These are phyloP conservation scores for Venturiaceae sp. DNA, from an alignment of 2,329 filamentous ascomycete species.

Conservation along the genomic window DNA sequence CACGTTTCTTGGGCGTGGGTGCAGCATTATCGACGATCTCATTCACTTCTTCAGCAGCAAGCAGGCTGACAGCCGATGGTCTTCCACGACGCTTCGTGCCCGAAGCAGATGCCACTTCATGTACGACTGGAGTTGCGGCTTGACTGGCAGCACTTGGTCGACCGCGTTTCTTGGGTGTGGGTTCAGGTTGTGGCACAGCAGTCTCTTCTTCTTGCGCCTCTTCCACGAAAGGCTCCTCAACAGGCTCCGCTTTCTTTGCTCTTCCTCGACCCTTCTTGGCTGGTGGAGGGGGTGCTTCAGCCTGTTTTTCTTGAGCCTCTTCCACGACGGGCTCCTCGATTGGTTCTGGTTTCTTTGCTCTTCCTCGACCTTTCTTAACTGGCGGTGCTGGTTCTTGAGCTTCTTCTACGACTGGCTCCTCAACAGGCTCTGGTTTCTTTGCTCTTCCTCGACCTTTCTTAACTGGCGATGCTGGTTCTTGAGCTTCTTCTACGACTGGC, in stretches of 20 bases:
- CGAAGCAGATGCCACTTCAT: background rate
- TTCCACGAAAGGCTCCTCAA: no score
- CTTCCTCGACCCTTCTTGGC: background rate
- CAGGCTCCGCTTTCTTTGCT: background rate
- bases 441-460: background rate
- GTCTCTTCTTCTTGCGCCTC: background rate
- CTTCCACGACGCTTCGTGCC: background rate
- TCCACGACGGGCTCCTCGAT: background rate
- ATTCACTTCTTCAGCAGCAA: background rate
- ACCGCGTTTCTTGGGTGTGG: background rate
- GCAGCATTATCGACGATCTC: background rate
- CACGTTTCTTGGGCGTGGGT: conserved; percentile 8
- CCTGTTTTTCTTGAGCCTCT: background rate
- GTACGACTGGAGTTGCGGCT: background rate
- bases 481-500: background rate
- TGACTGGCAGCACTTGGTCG: background rate
- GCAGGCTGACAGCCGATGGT: background rate
- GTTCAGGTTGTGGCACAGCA: background rate
- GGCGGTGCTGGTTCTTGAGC: background rate
- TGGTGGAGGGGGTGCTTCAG: background rate
- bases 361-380: conserved; percentile 2
- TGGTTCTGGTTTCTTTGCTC: background rate
- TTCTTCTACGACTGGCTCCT: conserved; percentile 1
- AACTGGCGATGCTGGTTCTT: background rate
- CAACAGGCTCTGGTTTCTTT: background rate